These are phyloP conservation scores for Cinnamomum micranthum DNA, from an alignment of 164 flowering plant species.

Conservation along the genomic window DNA sequence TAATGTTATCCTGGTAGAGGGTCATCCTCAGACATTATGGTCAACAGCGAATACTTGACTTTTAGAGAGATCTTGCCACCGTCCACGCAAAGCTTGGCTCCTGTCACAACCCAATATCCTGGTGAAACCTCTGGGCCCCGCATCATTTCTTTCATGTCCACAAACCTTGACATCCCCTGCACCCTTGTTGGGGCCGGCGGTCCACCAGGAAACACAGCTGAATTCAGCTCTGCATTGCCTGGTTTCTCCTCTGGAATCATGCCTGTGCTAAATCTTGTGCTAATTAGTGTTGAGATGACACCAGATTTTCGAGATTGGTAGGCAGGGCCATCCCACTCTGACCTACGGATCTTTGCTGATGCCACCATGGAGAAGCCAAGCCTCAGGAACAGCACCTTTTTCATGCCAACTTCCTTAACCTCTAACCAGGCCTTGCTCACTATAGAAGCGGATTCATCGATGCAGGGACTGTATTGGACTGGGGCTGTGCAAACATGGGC, in stretches of 20 bases:
- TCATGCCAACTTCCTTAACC: conserved; percentile 62
- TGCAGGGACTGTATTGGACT: conserved; percentile 43
- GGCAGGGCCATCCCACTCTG: conserved; percentile 80
- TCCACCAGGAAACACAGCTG: conserved; percentile 74
- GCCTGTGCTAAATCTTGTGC: conserved; percentile 50
- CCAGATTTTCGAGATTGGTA: conserved; percentile 60
- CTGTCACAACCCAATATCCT: conserved; percentile 94
- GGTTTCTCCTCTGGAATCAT: conserved; percentile 39
- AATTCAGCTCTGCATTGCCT: conserved; percentile 55
- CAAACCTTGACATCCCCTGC: conserved; percentile 52
- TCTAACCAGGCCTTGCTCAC: conserved; percentile 91
- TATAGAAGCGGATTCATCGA: conserved; percentile 64
- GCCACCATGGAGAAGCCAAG: conserved; percentile 75
- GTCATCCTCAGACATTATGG: conserved; percentile 53
- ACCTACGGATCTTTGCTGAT: conserved; percentile 58
- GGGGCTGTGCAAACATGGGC: conserved; percentile 89
- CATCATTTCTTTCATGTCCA: conserved; percentile 66
- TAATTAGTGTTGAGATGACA: conserved; percentile 51
- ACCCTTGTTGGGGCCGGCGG: conserved; percentile 51
- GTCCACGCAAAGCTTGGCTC: conserved; percentile 76
- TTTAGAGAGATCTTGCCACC: conserved; percentile 62
- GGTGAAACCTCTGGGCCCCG: conserved; percentile 87
- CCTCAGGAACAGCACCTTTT: conserved; percentile 73
- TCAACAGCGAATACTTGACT: conserved; percentile 70
- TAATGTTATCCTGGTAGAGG: background rate